Percentiles rank a stretch among this genome's conserved stretches.
These are phyloP conservation scores for Serendipita vermifera DNA, from an alignment of 768 basidiomycete species.

Conservation along the genomic window DNA sequence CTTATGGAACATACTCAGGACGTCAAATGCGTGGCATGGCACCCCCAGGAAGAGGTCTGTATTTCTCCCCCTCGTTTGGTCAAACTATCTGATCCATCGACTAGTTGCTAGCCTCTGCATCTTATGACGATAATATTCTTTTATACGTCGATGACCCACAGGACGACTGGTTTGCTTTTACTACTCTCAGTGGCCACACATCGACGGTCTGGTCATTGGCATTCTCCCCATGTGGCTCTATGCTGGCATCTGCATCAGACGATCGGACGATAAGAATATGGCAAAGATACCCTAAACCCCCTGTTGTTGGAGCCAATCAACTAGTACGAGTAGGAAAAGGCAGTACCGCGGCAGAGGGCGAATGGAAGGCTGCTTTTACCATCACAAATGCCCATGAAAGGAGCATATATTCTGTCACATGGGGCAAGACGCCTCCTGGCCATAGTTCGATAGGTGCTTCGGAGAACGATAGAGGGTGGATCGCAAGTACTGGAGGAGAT, in stretches of 20 bases:
- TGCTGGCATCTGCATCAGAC: slow-evolving; percentile 80
- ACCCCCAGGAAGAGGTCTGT: slow-evolving; percentile 83
- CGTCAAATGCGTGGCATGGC: slow-evolving; percentile 91
- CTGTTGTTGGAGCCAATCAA: slow-evolving; percentile 12
- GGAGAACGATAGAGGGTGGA: slow-evolving; percentile 44
- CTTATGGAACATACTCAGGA: slow-evolving; percentile 96
- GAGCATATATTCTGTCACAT: slow-evolving; percentile 69
- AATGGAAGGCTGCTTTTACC: slow-evolving; percentile 49
- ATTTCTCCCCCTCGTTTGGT: slow-evolving; percentile 8
- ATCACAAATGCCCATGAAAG: slow-evolving; percentile 51
- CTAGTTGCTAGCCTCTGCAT: slow-evolving; percentile 89
- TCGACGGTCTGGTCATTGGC: slow-evolving; percentile 90
- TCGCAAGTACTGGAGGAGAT: slow-evolving; percentile 79
- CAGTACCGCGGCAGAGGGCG: slow-evolving; percentile 27
- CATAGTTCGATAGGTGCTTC: slow-evolving; percentile 18
- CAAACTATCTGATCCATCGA: slow-evolving; percentile 18
- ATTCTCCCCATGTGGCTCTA: slow-evolving; percentile 62
- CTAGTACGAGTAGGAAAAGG: slow-evolving; percentile 22
- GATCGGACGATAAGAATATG: slow-evolving; percentile 76
- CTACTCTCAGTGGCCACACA: slow-evolving; percentile 64
- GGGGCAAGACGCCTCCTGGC: slow-evolving; percentile 37
- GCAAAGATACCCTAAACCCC: slow-evolving; percentile 35
- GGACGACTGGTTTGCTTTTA: slow-evolving; percentile 86
- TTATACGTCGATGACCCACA: slow-evolving; percentile 86
- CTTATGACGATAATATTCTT: slow-evolving; percentile 93